Percentiles rank a stretch among this genome's conserved stretches.
Conservation (phyloP, 371 early-diverging fungal species). For the Mucor plumbeus region DNA sequence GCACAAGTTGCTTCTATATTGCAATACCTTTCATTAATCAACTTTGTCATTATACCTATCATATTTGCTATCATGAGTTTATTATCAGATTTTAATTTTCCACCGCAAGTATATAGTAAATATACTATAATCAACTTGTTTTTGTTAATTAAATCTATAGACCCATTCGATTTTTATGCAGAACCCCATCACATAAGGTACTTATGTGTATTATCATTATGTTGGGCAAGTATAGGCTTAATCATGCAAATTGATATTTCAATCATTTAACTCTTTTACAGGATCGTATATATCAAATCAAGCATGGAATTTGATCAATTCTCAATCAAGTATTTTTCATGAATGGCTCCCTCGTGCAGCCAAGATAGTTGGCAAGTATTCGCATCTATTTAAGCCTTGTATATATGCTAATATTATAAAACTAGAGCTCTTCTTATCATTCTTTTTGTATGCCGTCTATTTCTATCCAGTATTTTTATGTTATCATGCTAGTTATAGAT, state of each 20-base stretch:
- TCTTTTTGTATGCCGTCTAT: conserved; percentile 56
- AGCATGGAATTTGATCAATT: conserved; percentile 56
- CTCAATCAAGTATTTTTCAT: conserved; percentile 48
- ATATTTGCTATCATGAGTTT: conserved; percentile 42
- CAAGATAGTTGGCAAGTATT: conserved; percentile 46
- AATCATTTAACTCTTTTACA: conserved; percentile 6
- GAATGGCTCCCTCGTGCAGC: conserved; percentile 51
- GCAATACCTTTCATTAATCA: conserved; percentile 47
- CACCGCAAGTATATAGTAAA: conserved; percentile 35
- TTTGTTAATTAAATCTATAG: conserved; percentile 20
- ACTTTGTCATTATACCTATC: conserved; percentile 43
- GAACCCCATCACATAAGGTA: conserved; percentile 50
- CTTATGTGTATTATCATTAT: conserved; percentile 48
- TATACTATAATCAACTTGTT: no score
- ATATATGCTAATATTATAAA: no score
- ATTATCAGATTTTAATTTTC: conserved; percentile 37
- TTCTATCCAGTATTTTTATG: conserved; percentile 57
- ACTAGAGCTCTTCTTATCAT: conserved; percentile 51
- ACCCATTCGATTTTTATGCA: conserved; percentile 48
- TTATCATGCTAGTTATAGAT: conserved; percentile 48
- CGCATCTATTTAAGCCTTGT: not conserved
- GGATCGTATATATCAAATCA: conserved; percentile 56
- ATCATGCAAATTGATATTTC: not conserved
- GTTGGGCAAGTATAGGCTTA: conserved; percentile 35
- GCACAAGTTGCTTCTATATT: conserved; percentile 27